Evolutionary conservation across 2,329 filamentous ascomycete species (phyloP).

Genomic region (Tothia fuscella): DNA sequence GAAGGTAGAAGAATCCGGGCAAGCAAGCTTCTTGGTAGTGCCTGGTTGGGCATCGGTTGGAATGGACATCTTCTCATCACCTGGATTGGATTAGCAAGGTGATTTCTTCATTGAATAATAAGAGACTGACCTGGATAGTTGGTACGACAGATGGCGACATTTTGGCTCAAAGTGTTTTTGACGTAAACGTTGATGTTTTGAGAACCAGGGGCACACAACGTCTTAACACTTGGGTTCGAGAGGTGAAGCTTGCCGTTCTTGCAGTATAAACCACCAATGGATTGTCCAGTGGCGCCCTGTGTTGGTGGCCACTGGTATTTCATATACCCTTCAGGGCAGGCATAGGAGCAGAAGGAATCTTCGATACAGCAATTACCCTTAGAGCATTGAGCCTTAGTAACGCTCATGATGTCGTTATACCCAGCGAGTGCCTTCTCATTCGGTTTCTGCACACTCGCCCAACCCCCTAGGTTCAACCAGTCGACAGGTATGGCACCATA

Average conservation of each 20-base stretch:
- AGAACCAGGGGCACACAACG: conserved; percentile 63
- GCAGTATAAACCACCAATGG: conserved; percentile 80
- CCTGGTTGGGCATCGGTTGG: conserved; percentile 55
- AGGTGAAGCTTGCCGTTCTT: conserved; percentile 64
- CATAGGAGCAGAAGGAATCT: conserved; percentile 77
- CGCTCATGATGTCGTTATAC: conserved; percentile 48
- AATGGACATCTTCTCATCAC: conserved; percentile 75
- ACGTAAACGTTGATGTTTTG: conserved; percentile 54
- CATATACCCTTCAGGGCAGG: conserved; percentile 78
- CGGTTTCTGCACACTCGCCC: conserved; percentile 62
- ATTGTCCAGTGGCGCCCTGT: conserved; percentile 72
- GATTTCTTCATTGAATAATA: not conserved
- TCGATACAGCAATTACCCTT: conserved; percentile 47
- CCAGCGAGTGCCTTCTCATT: conserved; percentile 20
- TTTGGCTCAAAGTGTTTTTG: conserved; percentile 56
- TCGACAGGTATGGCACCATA: conserved; percentile 66
- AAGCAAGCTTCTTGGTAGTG: conserved; percentile 52
- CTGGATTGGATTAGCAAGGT: conserved; percentile 14
- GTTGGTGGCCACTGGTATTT: conserved; percentile 78
- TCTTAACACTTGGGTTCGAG: conserved; percentile 54
- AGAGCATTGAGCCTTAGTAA: conserved; percentile 46
- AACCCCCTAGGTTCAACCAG: conserved; percentile 62
- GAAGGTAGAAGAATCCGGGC: conserved; percentile 59
- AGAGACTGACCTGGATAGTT: conserved; percentile 68
- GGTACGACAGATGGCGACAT: conserved; percentile 76